Conservation (phyloP, 192 early-diverging fungal genomes). For the Coemansia sp. region DNA sequence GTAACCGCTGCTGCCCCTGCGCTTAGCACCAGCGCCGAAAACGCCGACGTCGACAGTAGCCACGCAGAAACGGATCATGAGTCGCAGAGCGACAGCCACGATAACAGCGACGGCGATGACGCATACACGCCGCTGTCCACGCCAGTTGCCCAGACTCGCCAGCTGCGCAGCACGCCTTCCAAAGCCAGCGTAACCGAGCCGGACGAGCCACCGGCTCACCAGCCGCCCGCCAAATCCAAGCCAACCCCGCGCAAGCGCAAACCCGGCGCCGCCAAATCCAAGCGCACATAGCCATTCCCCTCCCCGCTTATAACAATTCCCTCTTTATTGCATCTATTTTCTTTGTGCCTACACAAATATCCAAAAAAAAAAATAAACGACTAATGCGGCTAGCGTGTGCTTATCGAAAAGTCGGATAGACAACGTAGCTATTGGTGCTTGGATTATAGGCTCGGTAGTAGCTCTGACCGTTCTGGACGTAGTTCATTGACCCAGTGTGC, state of each 20-base stretch:
- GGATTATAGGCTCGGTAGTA: too few species aligned
- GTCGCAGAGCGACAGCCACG: neutral
- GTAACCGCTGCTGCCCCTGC: neutral
- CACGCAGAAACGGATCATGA: neutral
- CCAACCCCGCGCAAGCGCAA: slow-evolving; percentile 11
- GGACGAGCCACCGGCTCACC: neutral
- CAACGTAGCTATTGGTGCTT: too few species aligned
- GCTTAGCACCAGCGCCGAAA: neutral
- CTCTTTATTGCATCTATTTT: too few species aligned
- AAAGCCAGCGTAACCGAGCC: neutral
- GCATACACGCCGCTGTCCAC: neutral
- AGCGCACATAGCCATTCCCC: neutral
- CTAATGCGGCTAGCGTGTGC: too few species aligned
- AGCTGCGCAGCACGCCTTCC: neutral
- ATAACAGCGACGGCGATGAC: neutral
- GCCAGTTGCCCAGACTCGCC: neutral
- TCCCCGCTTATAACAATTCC: too few species aligned
- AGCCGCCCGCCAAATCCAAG: neutral
- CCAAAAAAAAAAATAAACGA: too few species aligned
- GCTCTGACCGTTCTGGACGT: too few species aligned
- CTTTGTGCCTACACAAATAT: too few species aligned
- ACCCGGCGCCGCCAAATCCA: slow-evolving; percentile 2
- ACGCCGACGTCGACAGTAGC: neutral
- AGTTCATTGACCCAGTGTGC: too few species aligned
- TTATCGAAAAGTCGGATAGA: too few species aligned